Conservation (phyloP, 2,329 filamentous ascomycete genomes). For the Coleophoma crateriformis region DNA sequence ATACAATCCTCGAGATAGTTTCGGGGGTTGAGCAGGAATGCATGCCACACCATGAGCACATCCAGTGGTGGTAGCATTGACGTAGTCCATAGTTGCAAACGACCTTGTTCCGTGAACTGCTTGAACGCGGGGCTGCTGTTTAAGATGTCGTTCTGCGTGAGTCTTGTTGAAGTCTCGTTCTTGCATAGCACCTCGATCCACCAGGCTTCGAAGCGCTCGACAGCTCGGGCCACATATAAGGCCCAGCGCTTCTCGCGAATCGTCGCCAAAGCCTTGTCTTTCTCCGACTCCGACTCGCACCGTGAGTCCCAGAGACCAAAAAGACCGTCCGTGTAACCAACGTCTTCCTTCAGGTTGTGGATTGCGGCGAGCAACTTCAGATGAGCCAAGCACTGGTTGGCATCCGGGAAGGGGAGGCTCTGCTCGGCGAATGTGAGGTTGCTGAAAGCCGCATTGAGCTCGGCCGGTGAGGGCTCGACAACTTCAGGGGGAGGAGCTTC, state of each 20-base stretch:
- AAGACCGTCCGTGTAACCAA: constrained; percentile 61
- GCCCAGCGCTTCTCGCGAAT: constrained; percentile 71
- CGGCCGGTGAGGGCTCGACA: constrained; percentile 8
- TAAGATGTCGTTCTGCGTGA: constrained; percentile 14
- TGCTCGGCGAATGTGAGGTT: constrained; percentile 29
- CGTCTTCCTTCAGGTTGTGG: constrained; percentile 58
- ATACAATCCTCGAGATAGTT: constrained; percentile 66
- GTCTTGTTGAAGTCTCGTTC: constrained; percentile 16
- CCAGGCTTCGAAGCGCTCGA: constrained; percentile 64
- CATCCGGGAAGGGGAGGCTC: constrained; percentile 30
- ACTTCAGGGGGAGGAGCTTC: constrained; percentile 5
- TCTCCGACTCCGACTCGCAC: constrained; percentile 25
- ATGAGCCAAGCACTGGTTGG: constrained; percentile 63
- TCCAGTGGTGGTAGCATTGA: constrained; percentile 53
- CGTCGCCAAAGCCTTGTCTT: constrained; percentile 39
- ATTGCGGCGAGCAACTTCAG: constrained; percentile 68
- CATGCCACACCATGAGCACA: constrained; percentile 71
- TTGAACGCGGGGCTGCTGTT: constrained; percentile 9
- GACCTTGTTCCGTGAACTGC: constrained; percentile 11
- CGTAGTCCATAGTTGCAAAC: constrained; percentile 28
- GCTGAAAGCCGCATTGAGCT: constrained; percentile 29
- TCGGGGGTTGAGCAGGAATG: constrained; percentile 69
- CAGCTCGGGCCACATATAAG: constrained; percentile 62
- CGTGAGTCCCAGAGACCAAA: constrained; percentile 53
- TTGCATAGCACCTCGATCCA: constrained; percentile 37